phyloP scores from a whole-genome alignment of 2,329 filamentous ascomycete genomes.

The Ophiocordyceps camponoti-saundersi region DNA sequence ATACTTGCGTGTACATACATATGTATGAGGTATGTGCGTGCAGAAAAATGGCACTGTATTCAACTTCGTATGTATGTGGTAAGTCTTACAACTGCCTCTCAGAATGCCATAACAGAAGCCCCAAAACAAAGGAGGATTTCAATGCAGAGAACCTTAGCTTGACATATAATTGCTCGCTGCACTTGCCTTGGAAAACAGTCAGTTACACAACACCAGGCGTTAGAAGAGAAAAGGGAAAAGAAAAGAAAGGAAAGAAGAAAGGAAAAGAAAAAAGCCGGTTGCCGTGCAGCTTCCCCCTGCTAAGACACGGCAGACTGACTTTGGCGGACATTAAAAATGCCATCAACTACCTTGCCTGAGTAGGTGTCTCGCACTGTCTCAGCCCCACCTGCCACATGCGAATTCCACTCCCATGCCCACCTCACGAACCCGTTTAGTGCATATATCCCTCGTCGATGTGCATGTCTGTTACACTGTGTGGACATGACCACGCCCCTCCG shows the following conservation, averaged over 20 bases:
- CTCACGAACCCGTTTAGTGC: background rate
- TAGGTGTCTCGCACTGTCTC: slow-evolving; percentile 1
- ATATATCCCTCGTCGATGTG: background rate
- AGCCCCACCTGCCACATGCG: slow-evolving; percentile 3
- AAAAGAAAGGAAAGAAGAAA: background rate
- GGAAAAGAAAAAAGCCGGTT: background rate
- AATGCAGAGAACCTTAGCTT: too few relatives aligned
- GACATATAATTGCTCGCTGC: too few relatives aligned
- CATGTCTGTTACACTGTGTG: background rate
- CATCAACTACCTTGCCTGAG: background rate
- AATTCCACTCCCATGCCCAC: background rate
- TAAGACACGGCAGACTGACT: background rate
- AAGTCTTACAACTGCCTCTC: too few relatives aligned
- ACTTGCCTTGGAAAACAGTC: too few relatives aligned
- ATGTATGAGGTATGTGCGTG: background rate
- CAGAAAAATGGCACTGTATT: too few relatives aligned
- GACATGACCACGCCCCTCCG: background rate
- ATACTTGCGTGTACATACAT: background rate
- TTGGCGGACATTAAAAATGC: background rate
- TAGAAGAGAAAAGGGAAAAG: background rate
- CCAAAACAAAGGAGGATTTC: too few relatives aligned
- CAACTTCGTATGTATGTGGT: too few relatives aligned
- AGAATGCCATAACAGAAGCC: too few relatives aligned
- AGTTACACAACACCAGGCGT: too few relatives aligned
- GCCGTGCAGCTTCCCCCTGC: background rate